Conservation (phyloP, 495 filamentous ascomycete species). For the Lepidopterella palustris region DNA sequence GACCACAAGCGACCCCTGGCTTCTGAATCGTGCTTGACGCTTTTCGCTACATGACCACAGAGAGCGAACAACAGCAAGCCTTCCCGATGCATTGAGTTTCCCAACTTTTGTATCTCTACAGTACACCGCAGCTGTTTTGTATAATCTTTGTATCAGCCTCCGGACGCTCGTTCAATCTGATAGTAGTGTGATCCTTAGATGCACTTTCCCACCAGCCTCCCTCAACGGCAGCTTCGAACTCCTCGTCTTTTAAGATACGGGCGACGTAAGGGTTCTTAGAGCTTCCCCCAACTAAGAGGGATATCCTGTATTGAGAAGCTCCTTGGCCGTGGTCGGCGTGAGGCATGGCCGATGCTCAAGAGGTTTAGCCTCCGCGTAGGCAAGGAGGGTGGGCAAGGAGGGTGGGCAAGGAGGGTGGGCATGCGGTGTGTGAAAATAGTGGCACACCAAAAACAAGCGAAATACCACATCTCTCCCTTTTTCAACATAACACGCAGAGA, state of each 20-base stretch:
- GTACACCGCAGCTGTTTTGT: too few relatives aligned
- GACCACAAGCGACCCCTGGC: too few relatives aligned
- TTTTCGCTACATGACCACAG: too few relatives aligned
- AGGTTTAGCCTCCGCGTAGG: conserved; percentile 37
- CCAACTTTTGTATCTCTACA: too few relatives aligned
- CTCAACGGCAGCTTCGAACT: conserved; percentile 53
- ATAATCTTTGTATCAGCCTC: conserved; percentile 85
- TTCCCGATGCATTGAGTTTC: too few relatives aligned
- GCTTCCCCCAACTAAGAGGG: conserved; percentile 73
- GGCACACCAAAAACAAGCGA: neutral
- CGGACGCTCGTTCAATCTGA: conserved; percentile 86
- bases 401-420: too few relatives aligned
- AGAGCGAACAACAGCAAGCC: too few relatives aligned
- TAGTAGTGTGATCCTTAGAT: conserved; percentile 75
- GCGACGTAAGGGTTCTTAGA: conserved; percentile 40
- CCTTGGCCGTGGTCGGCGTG: conserved; percentile 66
- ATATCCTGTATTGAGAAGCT: conserved; percentile 74
- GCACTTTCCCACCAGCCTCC: conserved; percentile 75
- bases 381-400: conserved; percentile 31
- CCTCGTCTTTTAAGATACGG: conserved; percentile 77
- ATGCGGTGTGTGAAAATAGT: neutral
- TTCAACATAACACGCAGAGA: neutral
- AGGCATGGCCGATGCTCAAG: conserved; percentile 38
- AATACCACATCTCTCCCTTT: neutral
- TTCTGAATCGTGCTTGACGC: too few relatives aligned